Base-by-base conservation (phyloP, 805 yeast genomes). In the Metschnikowia hibisci region DNA sequence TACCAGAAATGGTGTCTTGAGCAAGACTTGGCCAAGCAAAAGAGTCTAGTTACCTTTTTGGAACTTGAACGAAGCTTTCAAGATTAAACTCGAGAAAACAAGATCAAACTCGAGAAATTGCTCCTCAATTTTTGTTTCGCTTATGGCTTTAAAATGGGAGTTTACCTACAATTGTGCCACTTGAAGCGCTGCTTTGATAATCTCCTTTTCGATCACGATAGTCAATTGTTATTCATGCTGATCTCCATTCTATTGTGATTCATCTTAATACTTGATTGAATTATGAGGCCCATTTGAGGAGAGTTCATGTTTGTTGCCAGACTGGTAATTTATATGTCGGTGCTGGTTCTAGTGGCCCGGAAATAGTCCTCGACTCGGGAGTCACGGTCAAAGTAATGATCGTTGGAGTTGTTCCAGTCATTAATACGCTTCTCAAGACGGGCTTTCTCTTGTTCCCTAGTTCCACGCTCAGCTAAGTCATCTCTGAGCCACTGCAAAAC, bases 401-500 rank as follows among this genome's bases (percentile, higher is more conserved):
- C 65, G 52, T 64, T 48, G 48, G 61, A 44, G 64, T 73, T 51
- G 71, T 67, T 39, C 85, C 88, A 52, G 65, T 79, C 83, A 76
- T 81, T 52, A 60, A 74, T 43, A 73, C 77, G 55, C 71, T 71
- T 28, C 51, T 58, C 52, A 61, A 66, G 55, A 57, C 71, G 55
- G 15, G 42, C 38, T 53, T 61, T 60, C 34, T 69, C 72, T 15
- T 76, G 78, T 6, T 66, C 76, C 48, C 82, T 68, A 23, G 68
- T 69, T 22, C 85, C 91, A 46, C 87, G 69, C 47, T 60, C 64
- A 40, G 55, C 62, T 51, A 75, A 71, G 53, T 82, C 87, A 1
- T 64, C 60, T 18, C 64, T 52, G 18, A 86, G 65, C 95, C 95
- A 86, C 30, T 72, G 64, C 45, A 83, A 62, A 0, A 89, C 90